A percentile compares a stretch with the other conserved stretches of the same genome.
Conservation (phyloP, 495 filamentous ascomycete genomes). For the Penicillium taxi region DNA sequence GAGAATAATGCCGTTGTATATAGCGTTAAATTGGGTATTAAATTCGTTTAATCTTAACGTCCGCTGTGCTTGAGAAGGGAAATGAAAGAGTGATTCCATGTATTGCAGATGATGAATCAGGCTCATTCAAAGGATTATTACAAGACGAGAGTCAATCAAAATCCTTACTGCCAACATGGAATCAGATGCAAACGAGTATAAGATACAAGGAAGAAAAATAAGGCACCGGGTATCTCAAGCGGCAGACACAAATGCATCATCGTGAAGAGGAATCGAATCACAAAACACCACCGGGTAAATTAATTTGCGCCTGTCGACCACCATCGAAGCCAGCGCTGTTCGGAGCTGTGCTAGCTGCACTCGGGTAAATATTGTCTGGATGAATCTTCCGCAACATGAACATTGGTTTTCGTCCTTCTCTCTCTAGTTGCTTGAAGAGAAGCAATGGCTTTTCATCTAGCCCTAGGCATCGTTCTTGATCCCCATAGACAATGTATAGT, state of each 20-base stretch:
- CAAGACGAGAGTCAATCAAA: too few relatives aligned
- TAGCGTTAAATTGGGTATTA: too few relatives aligned
- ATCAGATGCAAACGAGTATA: conserved; percentile 17
- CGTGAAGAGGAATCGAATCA: conserved; percentile 15
- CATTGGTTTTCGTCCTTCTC: conserved; percentile 96
- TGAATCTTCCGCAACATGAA: conserved; percentile 81
- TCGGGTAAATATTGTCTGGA: conserved; percentile 17
- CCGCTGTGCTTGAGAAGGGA: too few relatives aligned
- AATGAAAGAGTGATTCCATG: too few relatives aligned
- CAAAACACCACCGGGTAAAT: conserved; percentile 39
- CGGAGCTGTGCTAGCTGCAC: conserved; percentile 25
- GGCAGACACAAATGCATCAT: conserved; percentile 15
- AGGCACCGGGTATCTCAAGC: conserved; percentile 27
- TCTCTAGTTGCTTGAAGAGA: conserved; percentile 93
- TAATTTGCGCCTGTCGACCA: conserved; percentile 32
- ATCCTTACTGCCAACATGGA: conserved; percentile 3
- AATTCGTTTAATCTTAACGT: too few relatives aligned
- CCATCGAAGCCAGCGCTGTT: conserved; percentile 38
- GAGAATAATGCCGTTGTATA: too few relatives aligned
- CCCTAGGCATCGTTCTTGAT: conserved; percentile 89
- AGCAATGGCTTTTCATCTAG: conserved; percentile 89
- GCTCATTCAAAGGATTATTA: too few relatives aligned
- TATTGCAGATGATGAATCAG: too few relatives aligned
- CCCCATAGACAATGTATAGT: conserved; percentile 93
- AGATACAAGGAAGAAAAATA: conserved; percentile 13